Evolutionary conservation across 106 monocot species (phyloP), one percentile per base, ranked within the genome.

Genomic region (Dactylorhiza incarnata): DNA sequence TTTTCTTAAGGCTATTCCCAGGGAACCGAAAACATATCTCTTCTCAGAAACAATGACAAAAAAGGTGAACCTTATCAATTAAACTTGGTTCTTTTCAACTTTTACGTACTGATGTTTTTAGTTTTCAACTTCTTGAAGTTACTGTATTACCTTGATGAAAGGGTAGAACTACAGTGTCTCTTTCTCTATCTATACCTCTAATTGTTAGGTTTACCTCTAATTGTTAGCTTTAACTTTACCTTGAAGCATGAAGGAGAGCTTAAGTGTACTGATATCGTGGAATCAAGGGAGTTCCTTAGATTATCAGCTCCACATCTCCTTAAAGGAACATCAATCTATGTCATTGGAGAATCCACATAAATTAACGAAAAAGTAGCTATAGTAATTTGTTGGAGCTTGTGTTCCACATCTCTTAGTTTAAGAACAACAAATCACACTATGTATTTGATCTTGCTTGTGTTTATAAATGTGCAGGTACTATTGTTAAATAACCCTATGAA

Each of bases 1-100:
- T n/a, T n/a, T 37, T 37, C 37, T 37, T 37, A 93, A 91, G 71
- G 91, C 68, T 68, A 87, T 99, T 65, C 97, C 97, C 75, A 76
- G 87, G 75, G 97, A 99, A 48, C 85, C 94, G 56, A 84, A 83
- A 62, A 99, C 97, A 37, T 99, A 81, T 48, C 75, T 99, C 13
- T 99, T 99, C 78, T 99, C 97, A 74, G 97, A 94, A 26, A 99
- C 97, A 67, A 99, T 99, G 97, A 99, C 94, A 3, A 94, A 91
- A 70, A 99, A 99, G 94, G 97, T 99, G 24, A 16, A 49, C 15
- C 49, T 75, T 59, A 15, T 17, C 12, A 25, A 48, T 59, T 49
- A 17, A 45, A 5, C 13, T 43, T 55, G 49, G 15, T 44, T 65
- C 12, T 3, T 65, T 48, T 59, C 14, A 45, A 45, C 1, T 69